Evolutionary conservation across 331 rosid species (phyloP), one percentile per base, ranked within the genome.

Genomic region (Arachis monticola): DNA sequence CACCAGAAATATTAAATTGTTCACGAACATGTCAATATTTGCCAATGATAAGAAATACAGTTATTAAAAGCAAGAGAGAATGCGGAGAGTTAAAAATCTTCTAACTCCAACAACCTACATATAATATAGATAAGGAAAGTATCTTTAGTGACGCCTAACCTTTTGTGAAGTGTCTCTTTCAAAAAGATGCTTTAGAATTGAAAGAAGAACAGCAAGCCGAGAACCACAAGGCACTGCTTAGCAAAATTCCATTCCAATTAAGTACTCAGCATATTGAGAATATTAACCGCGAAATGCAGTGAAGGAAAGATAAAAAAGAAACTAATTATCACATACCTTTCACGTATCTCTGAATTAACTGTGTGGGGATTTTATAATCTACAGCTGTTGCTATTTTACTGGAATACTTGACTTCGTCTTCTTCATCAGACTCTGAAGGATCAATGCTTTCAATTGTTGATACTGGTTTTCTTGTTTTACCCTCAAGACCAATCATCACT

Each of bases 181-280:
- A 81, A 86, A 86, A 75, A 92, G 91, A 82, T 88, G 75, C 86
- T 94, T 94, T 57, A 94, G 76, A 84, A 94, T 68, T 32, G 97
- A 94, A 85, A 92, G 84, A 76, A 94, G 93, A 32, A 88, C 88
- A 50, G 87, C 68, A 44, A 90, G 92, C 60, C 99, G 96, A 0
- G 90, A 76, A 60, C 93, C 95, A 62, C 99, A 94, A 32, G 97
- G 89, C 11, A 83, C 99, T 94, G 91, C 86, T 85, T 48, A 64
- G 52, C 53, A 17, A 87, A 75, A 35, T 35, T 35, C 4, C 4
- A 35, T 35, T 32, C 35, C 40, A 22, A 84, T 46, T 46, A 69
- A 10, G 52, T 64, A 56, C 46, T 55, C 7, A 64, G 40, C 59
- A 77, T 31, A 47, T 52, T 55, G 64, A 50, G 72, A 80, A 50